Conservation (phyloP, 2,329 filamentous ascomycete genomes). For the Cladorrhinum sp. region DNA sequence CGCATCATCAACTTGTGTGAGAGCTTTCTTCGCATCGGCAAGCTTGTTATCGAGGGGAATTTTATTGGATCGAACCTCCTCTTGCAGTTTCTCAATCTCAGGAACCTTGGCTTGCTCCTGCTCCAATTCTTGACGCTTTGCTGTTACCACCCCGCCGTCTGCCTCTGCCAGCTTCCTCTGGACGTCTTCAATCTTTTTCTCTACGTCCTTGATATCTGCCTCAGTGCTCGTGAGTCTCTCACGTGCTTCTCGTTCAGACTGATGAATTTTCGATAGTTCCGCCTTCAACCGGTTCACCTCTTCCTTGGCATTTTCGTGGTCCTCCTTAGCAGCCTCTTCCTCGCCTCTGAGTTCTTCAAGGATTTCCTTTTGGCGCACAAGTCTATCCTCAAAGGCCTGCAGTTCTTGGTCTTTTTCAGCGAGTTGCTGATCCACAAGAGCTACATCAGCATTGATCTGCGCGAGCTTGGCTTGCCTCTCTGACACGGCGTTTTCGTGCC, state of each 20-base stretch:
- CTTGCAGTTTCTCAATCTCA: slow-evolving; percentile 39
- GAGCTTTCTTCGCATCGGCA: slow-evolving; percentile 32
- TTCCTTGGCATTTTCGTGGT: slow-evolving; percentile 46
- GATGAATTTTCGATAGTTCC: slow-evolving; percentile 54
- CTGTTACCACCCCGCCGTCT: slow-evolving; percentile 66
- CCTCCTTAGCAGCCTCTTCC: slow-evolving; percentile 39
- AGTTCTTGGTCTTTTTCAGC: slow-evolving; percentile 50
- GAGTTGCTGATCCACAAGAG: slow-evolving; percentile 34
- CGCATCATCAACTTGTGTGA: slow-evolving; percentile 32
- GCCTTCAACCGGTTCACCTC: slow-evolving; percentile 42
- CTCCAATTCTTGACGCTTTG: slow-evolving; percentile 58
- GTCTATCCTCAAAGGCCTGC: slow-evolving; percentile 44
- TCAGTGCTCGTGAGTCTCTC: slow-evolving; percentile 54
- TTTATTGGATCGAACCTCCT: slow-evolving; percentile 30
- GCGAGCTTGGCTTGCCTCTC: slow-evolving; percentile 37
- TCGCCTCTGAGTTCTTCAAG: slow-evolving; percentile 31
- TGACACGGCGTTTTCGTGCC: slow-evolving; percentile 60
- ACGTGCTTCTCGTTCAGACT: slow-evolving; percentile 65
- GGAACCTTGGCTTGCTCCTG: slow-evolving; percentile 51
- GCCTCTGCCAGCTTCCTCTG: slow-evolving; percentile 61
- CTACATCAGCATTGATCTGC: slow-evolving; percentile 43
- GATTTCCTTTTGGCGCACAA: slow-evolving; percentile 39
- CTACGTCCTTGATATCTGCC: slow-evolving; percentile 43
- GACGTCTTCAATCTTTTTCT: slow-evolving; percentile 53
- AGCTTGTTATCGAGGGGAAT: slow-evolving; percentile 35